Evolutionary conservation across 2,329 filamentous ascomycete genomes (phyloP).

Genomic region (Aspergillus hiratsukae): DNA sequence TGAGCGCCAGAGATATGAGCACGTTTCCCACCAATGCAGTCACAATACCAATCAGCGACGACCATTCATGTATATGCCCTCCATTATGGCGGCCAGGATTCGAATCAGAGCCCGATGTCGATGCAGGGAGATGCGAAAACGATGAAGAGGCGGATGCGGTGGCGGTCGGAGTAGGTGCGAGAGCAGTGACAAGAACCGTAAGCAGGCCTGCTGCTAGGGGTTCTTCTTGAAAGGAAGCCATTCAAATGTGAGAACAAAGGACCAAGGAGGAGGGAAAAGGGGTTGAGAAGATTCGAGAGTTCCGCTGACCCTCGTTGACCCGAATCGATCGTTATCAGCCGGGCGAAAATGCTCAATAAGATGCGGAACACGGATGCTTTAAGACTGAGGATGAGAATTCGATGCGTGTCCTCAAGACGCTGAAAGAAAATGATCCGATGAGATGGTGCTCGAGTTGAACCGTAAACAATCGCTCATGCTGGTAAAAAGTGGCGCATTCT

Average conservation of each 20-base stretch:
- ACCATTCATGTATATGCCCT: conserved; percentile 56
- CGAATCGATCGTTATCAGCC: not conserved
- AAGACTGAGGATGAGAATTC: not conserved
- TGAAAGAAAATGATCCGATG: not conserved
- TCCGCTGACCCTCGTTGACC: conserved; percentile 3
- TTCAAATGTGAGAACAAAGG: conserved; percentile 7
- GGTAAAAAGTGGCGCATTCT: conserved; percentile 12
- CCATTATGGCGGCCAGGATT: conserved; percentile 17
- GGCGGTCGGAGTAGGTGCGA: conserved; percentile 19
- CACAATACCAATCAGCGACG: conserved; percentile 87
- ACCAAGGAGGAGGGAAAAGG: not conserved
- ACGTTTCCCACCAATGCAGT: conserved; percentile 91
- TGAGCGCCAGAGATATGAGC: conserved; percentile 90
- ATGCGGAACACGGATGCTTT: not conserved
- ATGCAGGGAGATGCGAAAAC: conserved; percentile 13
- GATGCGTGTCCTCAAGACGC: not conserved
- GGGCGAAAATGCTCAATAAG: not conserved
- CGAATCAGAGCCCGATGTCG: conserved; percentile 12
- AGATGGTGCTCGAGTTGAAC: not conserved
- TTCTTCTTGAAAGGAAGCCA: conserved; percentile 25
- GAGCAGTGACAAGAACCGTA: conserved; percentile 21
- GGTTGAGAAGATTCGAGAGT: conserved; percentile 1
- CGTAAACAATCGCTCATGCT: conserved; percentile 15
- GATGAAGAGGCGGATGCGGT: conserved; percentile 13
- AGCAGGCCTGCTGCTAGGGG: conserved; percentile 26